phyloP scores from a whole-genome alignment of 345 rosid genomes.

The Clausena lansium region DNA sequence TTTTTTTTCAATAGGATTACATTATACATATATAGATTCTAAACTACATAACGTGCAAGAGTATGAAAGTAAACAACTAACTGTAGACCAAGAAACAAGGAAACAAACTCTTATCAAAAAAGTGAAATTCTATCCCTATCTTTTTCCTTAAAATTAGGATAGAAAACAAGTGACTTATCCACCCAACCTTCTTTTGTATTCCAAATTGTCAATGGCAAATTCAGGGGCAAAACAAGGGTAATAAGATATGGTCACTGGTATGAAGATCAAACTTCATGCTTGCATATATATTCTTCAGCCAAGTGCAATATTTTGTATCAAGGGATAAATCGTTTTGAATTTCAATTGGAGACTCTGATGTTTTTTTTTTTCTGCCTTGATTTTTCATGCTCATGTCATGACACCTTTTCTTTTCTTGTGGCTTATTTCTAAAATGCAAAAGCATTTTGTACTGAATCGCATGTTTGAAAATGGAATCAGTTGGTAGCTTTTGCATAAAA shows the following conservation, averaged over 20 bases:
- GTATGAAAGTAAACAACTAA: too few species aligned
- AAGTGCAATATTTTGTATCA: not conserved
- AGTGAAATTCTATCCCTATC: too few species aligned
- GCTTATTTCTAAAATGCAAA: not conserved
- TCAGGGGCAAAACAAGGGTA: not conserved
- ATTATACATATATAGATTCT: too few species aligned
- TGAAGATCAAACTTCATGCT: conserved; percentile 2
- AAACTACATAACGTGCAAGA: too few species aligned
- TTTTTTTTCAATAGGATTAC: too few species aligned
- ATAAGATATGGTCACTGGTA: not conserved
- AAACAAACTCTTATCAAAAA: too few species aligned
- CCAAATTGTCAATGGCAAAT: not conserved
- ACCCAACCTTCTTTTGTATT: not conserved
- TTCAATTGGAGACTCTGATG: not conserved
- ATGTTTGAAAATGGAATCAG: not conserved
- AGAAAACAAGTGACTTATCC: too few species aligned
- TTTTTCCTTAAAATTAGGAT: too few species aligned
- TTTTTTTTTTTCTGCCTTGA: not conserved
- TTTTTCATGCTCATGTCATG: not conserved
- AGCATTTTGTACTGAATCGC: not conserved
- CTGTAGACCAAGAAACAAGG: too few species aligned
- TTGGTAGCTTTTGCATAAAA: not conserved
- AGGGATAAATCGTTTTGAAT: not conserved
- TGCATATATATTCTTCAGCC: not conserved
- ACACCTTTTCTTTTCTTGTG: not conserved